phyloP scores from a whole-genome alignment of 169 alveolate species.

The Babesia ovata region DNA sequence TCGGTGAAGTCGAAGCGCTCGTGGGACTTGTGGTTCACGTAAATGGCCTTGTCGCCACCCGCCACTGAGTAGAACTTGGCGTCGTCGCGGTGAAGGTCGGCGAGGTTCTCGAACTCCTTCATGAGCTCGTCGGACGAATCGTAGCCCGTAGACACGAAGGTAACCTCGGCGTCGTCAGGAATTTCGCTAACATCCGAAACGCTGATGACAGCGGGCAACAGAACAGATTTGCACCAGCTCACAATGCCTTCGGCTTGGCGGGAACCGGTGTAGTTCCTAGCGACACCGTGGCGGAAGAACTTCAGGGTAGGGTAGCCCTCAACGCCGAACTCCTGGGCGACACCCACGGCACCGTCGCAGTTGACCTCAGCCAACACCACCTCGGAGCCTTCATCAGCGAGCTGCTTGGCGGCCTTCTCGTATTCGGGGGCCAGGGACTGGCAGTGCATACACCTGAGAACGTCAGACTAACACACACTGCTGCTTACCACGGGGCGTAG shows the following conservation, averaged over 20 bases:
- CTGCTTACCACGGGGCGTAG: constrained; percentile 88
- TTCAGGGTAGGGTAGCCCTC: constrained; percentile 91
- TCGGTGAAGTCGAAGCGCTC: constrained; percentile 41
- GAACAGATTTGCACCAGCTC: constrained; percentile 70
- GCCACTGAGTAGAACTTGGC: constrained; percentile 67
- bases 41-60: constrained; percentile 31
- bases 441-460: constrained; percentile 88
- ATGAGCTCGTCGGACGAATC: constrained; percentile 56
- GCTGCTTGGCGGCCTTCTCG: constrained; percentile 87
- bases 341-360: constrained; percentile 81
- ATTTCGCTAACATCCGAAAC: constrained; percentile 42
- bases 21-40: constrained; percentile 48
- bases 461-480: not conserved
- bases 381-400: constrained; percentile 77
- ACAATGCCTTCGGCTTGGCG: constrained; percentile 75
- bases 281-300: constrained; percentile 82
- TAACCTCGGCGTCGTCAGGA: constrained; percentile 32
- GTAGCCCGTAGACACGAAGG: constrained; percentile 60
- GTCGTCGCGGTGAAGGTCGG: constrained; percentile 70
- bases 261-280: constrained; percentile 71
- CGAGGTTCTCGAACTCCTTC: constrained; percentile 65
- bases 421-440: constrained; percentile 92
- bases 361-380: constrained; percentile 88
- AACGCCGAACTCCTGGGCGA: constrained; percentile 84
- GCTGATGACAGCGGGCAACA: constrained; percentile 68